Evolutionary conservation across 2,329 filamentous ascomycete species (phyloP), one percentile per base, ranked within the genome.

Genomic region (Colletotrichum abscissum): DNA sequence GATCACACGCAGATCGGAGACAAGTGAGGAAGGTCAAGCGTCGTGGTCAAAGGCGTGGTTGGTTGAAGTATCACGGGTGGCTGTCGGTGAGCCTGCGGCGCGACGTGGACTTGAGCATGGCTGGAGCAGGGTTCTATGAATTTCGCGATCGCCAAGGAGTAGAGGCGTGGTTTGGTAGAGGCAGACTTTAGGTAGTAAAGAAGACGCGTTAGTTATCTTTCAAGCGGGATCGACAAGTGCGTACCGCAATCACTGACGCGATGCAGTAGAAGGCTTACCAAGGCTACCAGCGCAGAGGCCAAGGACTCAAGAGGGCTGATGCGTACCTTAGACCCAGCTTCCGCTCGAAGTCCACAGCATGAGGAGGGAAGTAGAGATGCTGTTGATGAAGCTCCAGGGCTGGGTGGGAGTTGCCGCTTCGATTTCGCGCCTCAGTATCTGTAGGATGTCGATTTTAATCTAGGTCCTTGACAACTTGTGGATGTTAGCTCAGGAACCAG

Each of bases 401-500:
- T 22, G 19, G 42, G 19, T 19, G 42, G 42, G 8, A 49, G 42
- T 22, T 19, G 19, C 19, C 42, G 42, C 42, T 49, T 49, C 19
- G 42, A n/a, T 49, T 49, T 9, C 42, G 42, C 42, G 42, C 42
- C 42, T 49, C 19, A 11, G 42, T 19, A 14, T 19, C 38, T 6
- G 38, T 22, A 22, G 19, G 8, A 8, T 49, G 19, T n/a, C n/a
- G 19, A 8, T 19, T 49, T n/a, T 7, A n/a, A 42, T 30, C 8
- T 35, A 55, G 49, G 30, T 26, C 19, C 16, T 19, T n/a, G 30
- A 14, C 24, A 26, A 46, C 30, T n/a, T 63, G 30, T n/a, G 42
- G 49, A n/a, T 24, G 49, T 64, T 55, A 55, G 46, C 54, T 38
- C 62, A 64, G 46, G 46, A 54, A 64, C 62, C 30, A 46, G 62